These are phyloP conservation scores for Fraxinus albicans DNA, from an alignment of 305 asterid genomes.

Conservation along the genomic window DNA sequence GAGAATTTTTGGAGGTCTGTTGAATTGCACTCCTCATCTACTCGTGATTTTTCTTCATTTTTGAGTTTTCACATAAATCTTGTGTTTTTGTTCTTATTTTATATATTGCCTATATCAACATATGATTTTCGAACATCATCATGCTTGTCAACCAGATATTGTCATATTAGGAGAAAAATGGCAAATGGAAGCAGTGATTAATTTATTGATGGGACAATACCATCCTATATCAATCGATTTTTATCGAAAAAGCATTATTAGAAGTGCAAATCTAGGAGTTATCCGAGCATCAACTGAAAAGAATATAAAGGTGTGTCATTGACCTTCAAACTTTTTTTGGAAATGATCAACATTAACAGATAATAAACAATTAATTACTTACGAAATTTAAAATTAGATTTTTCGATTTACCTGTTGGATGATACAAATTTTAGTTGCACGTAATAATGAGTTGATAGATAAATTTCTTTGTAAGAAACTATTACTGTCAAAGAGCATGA, in stretches of 20 bases:
- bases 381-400: too few species aligned
- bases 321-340: not conserved
- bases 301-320: not conserved
- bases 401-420: not conserved
- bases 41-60: too few species aligned
- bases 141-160: too few species aligned
- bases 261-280: not conserved
- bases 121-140: too few species aligned
- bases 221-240: not conserved
- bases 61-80: too few species aligned
- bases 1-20: too few species aligned
- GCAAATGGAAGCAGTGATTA: not conserved
- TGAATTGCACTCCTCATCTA: too few species aligned
- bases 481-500: not conserved
- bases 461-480: not conserved
- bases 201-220: not conserved
- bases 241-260: too few species aligned
- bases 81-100: too few species aligned
- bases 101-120: too few species aligned
- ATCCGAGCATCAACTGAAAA: not conserved
- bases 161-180: not conserved
- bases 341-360: not conserved
- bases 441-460: not conserved
- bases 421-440: not conserved
- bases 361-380: too few species aligned